Base-by-base conservation (phyloP, 306 rosid genomes). In the Herpetospermum pedunculosum region DNA sequence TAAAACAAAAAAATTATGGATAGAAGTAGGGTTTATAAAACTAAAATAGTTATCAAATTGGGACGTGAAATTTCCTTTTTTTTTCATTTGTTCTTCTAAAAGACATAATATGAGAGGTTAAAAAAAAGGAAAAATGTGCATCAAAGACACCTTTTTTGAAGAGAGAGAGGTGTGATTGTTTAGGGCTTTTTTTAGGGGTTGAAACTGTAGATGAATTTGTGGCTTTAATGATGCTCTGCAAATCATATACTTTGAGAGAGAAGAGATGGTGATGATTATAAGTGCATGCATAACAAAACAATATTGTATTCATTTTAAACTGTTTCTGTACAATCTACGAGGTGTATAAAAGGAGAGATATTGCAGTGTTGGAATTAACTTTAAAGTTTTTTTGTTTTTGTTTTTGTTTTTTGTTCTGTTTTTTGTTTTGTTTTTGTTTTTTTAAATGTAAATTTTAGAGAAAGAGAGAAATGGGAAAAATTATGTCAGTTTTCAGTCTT, bases 401-500 rank as follows among this genome's bases (percentile, higher is more conserved):
- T 40, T 9, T 4, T 48, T 0, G 3, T 4, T 46, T 3, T 14
- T 46, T 46, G 6, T 35, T 35, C 6, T 5, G 5, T 6, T 35
- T 35, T 5, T 5, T 0, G 8, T 11, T 40, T 40, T n/a, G 10
- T 40, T 9, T 4, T 48, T 0, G 3, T 4, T 46, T 3, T 14
- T 46, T 46, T n/a, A n/a, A n/a, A 40, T 40, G 8, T 38, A 7
- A 38, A 7, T 6, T 8, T 4, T 1, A 47, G 16, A 16, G n/a
- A 46, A 12, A 8, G 26, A 49, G 4, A 54, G 4, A 3, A 13
- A 11, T 21, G 13, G 41, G 19, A 13, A 3, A 59, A 59, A 59
- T 59, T 30, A 62, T 34, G 69, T 62, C 69, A 62, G 69, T 62
- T 62, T 18, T 62, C 43, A 62, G 69, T 59, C 40, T 13, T 59